Conservation (phyloP, 1,284 basidiomycete genomes). For the Fomitopsis schrenkii region DNA sequence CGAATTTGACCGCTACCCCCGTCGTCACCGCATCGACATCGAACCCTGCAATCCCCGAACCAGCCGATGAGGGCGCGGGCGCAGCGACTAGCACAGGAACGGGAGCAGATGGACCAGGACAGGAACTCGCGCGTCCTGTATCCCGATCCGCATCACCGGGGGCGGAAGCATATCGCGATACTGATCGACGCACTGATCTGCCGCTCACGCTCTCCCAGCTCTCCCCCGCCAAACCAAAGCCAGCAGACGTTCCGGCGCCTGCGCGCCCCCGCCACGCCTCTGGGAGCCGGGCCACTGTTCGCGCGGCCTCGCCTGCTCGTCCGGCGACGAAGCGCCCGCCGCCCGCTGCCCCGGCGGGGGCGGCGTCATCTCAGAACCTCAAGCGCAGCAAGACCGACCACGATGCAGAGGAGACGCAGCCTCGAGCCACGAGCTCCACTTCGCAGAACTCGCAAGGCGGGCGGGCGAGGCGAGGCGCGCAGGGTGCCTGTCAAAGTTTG, state of each 20-base stretch:
- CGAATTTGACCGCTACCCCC: background rate
- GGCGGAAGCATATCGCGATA: slow-evolving; percentile 2
- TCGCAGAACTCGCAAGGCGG: background rate
- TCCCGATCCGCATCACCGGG: slow-evolving; percentile 1
- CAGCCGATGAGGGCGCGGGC: background rate
- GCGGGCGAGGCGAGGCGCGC: background rate
- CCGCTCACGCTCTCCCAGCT: slow-evolving; percentile 17
- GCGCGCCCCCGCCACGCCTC: background rate
- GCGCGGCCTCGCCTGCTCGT: slow-evolving; percentile 19
- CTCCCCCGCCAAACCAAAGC: background rate
- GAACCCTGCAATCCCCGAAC: background rate
- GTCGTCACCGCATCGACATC: background rate
- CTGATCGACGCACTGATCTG: slow-evolving; percentile 1
- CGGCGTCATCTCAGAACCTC: slow-evolving; percentile 4
- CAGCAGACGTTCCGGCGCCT: background rate
- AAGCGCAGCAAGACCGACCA: slow-evolving; percentile 19
- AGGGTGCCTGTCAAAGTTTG: background rate
- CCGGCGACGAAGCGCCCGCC: slow-evolving; percentile 24
- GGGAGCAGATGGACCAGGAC: background rate
- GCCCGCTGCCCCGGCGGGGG: slow-evolving; percentile 13
- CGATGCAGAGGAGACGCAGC: background rate
- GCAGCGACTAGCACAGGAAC: background rate
- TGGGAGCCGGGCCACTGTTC: background rate
- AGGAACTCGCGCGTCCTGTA: background rate
- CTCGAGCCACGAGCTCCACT: background rate